Evolutionary conservation across 2,329 filamentous ascomycete genomes (phyloP), one percentile per base, ranked within the genome.

Genomic region (Claviceps paspali): DNA sequence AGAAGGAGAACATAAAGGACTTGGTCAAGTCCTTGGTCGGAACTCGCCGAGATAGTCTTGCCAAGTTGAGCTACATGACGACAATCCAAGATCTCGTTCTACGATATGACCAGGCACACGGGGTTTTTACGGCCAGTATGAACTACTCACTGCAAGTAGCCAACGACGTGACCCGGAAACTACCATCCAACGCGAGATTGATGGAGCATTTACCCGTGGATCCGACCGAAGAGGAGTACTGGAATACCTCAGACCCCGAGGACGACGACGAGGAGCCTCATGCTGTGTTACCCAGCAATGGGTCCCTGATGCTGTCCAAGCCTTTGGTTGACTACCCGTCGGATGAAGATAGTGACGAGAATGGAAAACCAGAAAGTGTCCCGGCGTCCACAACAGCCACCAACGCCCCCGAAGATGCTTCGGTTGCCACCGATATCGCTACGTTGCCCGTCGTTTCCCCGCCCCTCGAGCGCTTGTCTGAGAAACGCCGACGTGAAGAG

Each of bases 271-370:
- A 65, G 44, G 48, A 60, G 39, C 47, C 48, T 37, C 45, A 49
- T 49, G 47, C 49, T 7, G 46, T 56, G 3, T 46, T n/a, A n/a
- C n/a, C 65, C 9, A 57, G 65, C 6, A 87, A 86, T 46, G 82
- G 76, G 18, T 68, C 51, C n/a, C 44, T 69, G 11, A 73, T 75
- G 15, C 66, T 77, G 1, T 58, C 71, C 7, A 85, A 80, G 51
- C 82, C 82, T 2, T 63, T 96, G 17, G 91, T 98, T 24, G 84
- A 94, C 54, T 98, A 98, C 53, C 76, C 79, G 0, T 92, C 92
- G 27, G 87, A 95, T 47, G 88, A 95, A 41, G 84, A 91, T n/a
- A 75, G 49, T 6, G 62, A 63, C 7, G 61, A 63, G 27, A 54
- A 52, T 10, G 76, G 80, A 56, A 77, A 79, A 50, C 62, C 71